These are phyloP conservation scores for Skeletonema menzelii DNA, from an alignment of 108 stramenopile species.

Conservation along the genomic window DNA sequence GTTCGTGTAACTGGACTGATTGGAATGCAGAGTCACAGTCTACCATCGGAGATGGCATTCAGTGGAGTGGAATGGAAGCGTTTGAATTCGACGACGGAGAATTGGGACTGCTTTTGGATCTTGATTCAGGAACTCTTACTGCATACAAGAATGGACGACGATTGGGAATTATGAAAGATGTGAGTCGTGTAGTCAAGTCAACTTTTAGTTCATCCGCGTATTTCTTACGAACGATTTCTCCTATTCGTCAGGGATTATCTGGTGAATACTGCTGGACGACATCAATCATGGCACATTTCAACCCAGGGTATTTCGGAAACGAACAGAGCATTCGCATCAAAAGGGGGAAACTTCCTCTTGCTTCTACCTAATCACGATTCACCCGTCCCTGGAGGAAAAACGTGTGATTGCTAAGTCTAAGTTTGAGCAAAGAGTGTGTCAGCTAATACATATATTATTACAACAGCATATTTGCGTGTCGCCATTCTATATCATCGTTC, in stretches of 20 bases:
- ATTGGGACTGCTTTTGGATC: neutral
- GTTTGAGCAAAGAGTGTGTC: neutral
- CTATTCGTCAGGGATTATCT: neutral
- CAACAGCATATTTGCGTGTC: slow-evolving; percentile 12
- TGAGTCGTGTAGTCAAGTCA: neutral
- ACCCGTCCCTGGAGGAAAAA: neutral
- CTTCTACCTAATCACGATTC: neutral
- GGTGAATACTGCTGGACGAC: slow-evolving; percentile 3
- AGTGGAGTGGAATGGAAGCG: neutral
- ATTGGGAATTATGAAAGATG: slow-evolving; percentile 3
- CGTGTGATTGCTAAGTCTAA: neutral
- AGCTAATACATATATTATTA: neutral
- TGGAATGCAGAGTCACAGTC: neutral
- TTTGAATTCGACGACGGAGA: slow-evolving; percentile 1
- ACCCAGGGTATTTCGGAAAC: neutral
- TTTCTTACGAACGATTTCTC: too few species aligned
- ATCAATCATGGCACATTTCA: neutral
- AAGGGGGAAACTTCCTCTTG: neutral
- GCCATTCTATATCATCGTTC: slow-evolving; percentile 7
- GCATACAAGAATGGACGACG: neutral
- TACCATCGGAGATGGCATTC: neutral
- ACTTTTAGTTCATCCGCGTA: too few species aligned
- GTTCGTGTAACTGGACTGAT: neutral
- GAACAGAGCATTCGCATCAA: slow-evolving; percentile 5
- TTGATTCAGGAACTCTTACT: neutral